phyloP scores from a whole-genome alignment of 768 basidiomycete genomes.

The Vararia minispora region DNA sequence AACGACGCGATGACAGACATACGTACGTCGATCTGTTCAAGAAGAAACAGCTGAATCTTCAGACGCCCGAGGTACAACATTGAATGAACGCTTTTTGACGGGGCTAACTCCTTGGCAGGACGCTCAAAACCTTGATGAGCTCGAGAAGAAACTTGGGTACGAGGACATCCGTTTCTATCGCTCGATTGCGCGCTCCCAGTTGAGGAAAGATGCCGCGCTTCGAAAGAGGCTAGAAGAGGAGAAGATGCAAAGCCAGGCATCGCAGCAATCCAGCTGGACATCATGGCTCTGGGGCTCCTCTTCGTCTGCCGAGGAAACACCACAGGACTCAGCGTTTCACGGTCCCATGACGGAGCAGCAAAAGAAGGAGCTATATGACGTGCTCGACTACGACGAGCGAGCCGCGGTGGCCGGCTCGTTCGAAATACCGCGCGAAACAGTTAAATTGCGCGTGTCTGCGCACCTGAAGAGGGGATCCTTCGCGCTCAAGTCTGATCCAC shows the following conservation, averaged over 20 bases:
- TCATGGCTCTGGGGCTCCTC: conserved; percentile 82
- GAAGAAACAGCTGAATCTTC: conserved; percentile 46
- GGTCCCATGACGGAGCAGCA: conserved; percentile 82
- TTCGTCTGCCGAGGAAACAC: conserved; percentile 21
- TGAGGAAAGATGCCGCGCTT: conserved; percentile 75
- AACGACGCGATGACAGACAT: conserved; percentile 81
- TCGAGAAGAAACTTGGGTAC: conserved; percentile 81
- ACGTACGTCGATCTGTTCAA: conserved; percentile 79
- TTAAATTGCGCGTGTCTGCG: conserved; percentile 64
- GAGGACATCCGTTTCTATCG: conserved; percentile 97
- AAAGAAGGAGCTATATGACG: conserved; percentile 78
- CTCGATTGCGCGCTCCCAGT: conserved; percentile 80
- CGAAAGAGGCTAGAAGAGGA: conserved; percentile 58
- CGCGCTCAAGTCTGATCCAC: conserved; percentile 66
- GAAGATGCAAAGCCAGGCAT: conserved; percentile 41
- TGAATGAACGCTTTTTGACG: neutral
- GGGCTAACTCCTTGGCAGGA: conserved; percentile 29
- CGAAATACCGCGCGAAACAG: conserved; percentile 64
- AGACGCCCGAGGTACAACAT: conserved; percentile 43
- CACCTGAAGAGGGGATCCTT: conserved; percentile 85
- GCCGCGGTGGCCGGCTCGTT: conserved; percentile 58
- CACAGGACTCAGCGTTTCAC: conserved; percentile 47
- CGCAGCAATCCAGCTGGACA: conserved; percentile 41
- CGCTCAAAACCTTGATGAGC: conserved; percentile 34
- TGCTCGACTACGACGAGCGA: conserved; percentile 89